Evolutionary conservation across 1,139 yeast species (phyloP).

Genomic region (Dujonia santamariae): DNA sequence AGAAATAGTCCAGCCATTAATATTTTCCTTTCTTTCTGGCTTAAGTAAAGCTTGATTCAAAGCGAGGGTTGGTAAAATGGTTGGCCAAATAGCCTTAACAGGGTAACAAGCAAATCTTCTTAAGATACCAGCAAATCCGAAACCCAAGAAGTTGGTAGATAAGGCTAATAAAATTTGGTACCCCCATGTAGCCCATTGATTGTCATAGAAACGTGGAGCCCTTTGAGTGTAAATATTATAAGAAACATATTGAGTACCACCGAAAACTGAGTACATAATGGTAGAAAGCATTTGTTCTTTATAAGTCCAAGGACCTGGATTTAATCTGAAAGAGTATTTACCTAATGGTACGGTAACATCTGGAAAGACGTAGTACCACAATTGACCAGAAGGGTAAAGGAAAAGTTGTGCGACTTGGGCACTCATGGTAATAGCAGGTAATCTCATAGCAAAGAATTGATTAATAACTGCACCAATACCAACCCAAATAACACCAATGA

Average conservation of each 20-base stretch:
- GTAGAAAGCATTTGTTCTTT: conserved; percentile 65
- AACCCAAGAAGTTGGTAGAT: conserved; percentile 52
- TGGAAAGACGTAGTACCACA: conserved; percentile 18
- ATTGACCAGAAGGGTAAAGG: conserved; percentile 50
- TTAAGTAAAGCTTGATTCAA: conserved; percentile 45
- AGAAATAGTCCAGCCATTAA: conserved; percentile 47
- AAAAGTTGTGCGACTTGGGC: conserved; percentile 51
- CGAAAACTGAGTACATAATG: conserved; percentile 34
- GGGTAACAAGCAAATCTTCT: conserved; percentile 53
- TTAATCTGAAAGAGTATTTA: conserved; percentile 24
- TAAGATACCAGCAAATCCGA: conserved; percentile 53
- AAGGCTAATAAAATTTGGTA: conserved; percentile 44
- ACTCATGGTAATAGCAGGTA: conserved; percentile 46
- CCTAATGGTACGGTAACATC: conserved; percentile 17
- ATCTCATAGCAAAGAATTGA: conserved; percentile 55
- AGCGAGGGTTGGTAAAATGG: conserved; percentile 46
- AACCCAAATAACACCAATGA: conserved; percentile 47
- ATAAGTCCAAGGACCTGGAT: conserved; percentile 54
- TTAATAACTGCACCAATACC: conserved; percentile 54
- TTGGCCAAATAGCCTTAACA: conserved; percentile 48
- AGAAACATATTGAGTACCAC: conserved; percentile 34
- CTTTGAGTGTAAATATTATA: conserved; percentile 41
- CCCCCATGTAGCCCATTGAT: conserved; percentile 33
- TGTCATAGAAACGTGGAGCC: conserved; percentile 28
- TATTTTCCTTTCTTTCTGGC: conserved; percentile 30